A percentile compares a stretch with the other conserved stretches of the same genome.
Evolutionary conservation across 2,329 filamentous ascomycete genomes (phyloP).

Genomic region (Cordyceps cateniannulata): DNA sequence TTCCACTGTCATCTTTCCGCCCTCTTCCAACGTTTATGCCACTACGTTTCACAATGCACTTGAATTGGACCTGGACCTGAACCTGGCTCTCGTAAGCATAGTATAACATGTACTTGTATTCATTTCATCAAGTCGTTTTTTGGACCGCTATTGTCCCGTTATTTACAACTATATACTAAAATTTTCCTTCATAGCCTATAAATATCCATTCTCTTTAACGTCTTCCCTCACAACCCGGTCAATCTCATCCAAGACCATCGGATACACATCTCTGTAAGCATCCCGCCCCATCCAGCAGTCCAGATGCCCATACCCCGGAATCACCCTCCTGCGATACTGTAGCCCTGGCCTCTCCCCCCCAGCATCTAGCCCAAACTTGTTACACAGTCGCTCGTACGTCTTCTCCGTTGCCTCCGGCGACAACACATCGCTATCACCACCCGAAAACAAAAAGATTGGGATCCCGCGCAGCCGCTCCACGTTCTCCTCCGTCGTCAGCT

Average conservation of each 20-base stretch:
- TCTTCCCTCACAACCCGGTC: conserved; percentile 36
- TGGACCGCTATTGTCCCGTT: neutral
- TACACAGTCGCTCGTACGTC: conserved; percentile 46
- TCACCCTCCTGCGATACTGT: conserved; percentile 44
- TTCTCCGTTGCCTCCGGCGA: conserved; percentile 46
- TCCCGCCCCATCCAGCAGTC: conserved; percentile 58
- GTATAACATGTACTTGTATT: conserved; percentile 4
- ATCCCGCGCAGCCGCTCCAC: conserved; percentile 43
- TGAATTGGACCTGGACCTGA: neutral
- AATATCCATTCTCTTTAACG: neutral
- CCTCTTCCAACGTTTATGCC: neutral
- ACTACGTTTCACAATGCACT: neutral
- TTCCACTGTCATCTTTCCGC: neutral
- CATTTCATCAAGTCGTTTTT: neutral
- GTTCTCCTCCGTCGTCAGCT: conserved; percentile 44
- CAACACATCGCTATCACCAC: conserved; percentile 50
- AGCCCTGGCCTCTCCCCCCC: conserved; percentile 23
- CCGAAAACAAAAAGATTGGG: conserved; percentile 50
- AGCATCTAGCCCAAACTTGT: conserved; percentile 38
- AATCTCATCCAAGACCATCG: conserved; percentile 47
- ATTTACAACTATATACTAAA: neutral
- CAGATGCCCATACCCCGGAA: conserved; percentile 53
- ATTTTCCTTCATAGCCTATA: neutral
- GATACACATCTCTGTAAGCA: conserved; percentile 54
- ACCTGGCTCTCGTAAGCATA: neutral